Base-by-base conservation (phyloP, 176 grass and related monocot species). In the Typha latifolia region DNA sequence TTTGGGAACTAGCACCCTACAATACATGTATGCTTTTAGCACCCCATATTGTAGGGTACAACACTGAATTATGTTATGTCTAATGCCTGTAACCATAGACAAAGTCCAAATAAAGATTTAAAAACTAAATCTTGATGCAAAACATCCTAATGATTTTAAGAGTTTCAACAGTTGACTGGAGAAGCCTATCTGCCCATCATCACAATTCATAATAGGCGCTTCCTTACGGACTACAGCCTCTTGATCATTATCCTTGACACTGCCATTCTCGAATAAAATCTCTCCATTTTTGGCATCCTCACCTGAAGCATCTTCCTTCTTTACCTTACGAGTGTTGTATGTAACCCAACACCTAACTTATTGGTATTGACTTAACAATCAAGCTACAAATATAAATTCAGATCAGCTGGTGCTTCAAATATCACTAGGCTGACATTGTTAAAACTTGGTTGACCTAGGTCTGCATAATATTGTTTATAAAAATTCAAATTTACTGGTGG, bases 111-210 rank as follows among this genome's bases (percentile, higher is more conserved):
- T 1, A 20, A n/a, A 18, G n/a, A 1, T 57, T 20, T 57, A 20
- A 20, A 20, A 57, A 57, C 53, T n/a, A 19, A 57, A 43, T 43
- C 37, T 43, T 1, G 37, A 10, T 43, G 16, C 16, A 57, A 59
- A 59, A 16, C 14, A 59, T 59, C n/a, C 23, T 29, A 27, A 51
- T 27, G 19, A 18, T 26, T 69, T 26, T 14, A 51, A 6, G 21
- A 74, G 48, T n/a, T 43, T 65, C 49, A 55, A 18, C 49, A 69
- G 49, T 69, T 69, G 14, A 34, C 27, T 9, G 50, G 67, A 1
- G 67, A 65, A 16, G 70, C 14, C 48, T 21, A 74, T 65, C 20
- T 51, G 19, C 12, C 61, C 71, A n/a, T 74, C 62, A 14, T 32
- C 48, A 12, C 9, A 65, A 12, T 52, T 74, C 15, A 26, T 23